These are phyloP conservation scores for Aspergillus neotritici DNA, from an alignment of 2,329 filamentous ascomycete genomes.

Conservation along the genomic window DNA sequence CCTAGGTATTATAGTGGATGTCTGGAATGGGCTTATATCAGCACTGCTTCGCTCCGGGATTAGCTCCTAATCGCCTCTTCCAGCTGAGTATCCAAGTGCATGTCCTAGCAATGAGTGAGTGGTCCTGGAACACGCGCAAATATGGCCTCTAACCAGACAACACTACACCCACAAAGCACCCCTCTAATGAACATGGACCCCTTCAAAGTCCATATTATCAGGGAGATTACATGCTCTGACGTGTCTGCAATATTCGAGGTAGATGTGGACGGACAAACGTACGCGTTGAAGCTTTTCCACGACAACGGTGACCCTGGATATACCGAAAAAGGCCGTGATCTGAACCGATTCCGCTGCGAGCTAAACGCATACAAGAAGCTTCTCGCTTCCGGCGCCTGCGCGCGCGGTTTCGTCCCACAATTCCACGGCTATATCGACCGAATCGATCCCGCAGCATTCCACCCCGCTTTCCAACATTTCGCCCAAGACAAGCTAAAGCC, in stretches of 20 bases:
- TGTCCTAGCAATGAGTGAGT: too few species aligned
- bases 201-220: not conserved
- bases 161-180: too few species aligned
- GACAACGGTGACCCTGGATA: constrained; percentile 22
- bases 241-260: constrained; percentile 14
- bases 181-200: too few species aligned
- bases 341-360: constrained; percentile 22
- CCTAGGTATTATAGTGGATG: too few species aligned
- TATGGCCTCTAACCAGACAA: too few species aligned
- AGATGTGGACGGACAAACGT: constrained; percentile 11
- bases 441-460: constrained; percentile 13
- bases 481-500: constrained; percentile 11
- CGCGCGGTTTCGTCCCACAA: constrained; percentile 15
- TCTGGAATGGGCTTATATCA: too few species aligned
- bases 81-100: too few species aligned
- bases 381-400: constrained; percentile 12
- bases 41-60: too few species aligned
- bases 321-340: constrained; percentile 18
- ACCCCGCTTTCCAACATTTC: constrained; percentile 16
- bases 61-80: too few species aligned
- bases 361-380: constrained; percentile 18
- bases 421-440: constrained; percentile 21
- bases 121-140: too few species aligned
- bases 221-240: constrained; percentile 7
- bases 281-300: constrained; percentile 17